phyloP scores from a whole-genome alignment of 257 asterid genomes.

The Rubia yunnanensis region DNA sequence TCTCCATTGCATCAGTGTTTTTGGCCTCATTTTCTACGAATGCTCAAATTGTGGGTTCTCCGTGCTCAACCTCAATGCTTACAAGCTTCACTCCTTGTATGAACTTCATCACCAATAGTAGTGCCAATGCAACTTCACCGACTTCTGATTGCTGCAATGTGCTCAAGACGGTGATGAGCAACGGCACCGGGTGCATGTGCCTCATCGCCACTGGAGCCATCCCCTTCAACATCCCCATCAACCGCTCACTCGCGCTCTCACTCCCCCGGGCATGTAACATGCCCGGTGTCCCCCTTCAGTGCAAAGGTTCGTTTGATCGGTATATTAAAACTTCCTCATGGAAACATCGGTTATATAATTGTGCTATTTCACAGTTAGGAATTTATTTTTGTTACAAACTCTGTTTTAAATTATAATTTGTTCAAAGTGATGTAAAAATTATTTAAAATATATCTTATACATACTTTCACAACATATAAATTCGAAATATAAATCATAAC shows the following conservation, averaged over 20 bases:
- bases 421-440: too few relatives aligned
- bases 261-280: conserved; percentile 64
- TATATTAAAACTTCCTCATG: too few relatives aligned
- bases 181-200: conserved; percentile 30
- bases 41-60: conserved; percentile 22
- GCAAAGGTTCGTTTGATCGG: conserved; percentile 52
- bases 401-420: too few relatives aligned
- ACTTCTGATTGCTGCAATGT: conserved; percentile 51
- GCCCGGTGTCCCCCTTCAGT: conserved; percentile 58
- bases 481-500: too few relatives aligned
- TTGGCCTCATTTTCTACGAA: conserved; percentile 13
- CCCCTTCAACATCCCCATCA: conserved; percentile 40
- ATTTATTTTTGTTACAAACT: too few relatives aligned
- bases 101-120: conserved; percentile 35
- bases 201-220: conserved; percentile 28
- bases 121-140: conserved; percentile 38
- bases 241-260: conserved; percentile 40
- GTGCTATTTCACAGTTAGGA: too few relatives aligned
- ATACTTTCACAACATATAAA: too few relatives aligned
- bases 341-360: too few relatives aligned
- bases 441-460: too few relatives aligned
- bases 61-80: conserved; percentile 60
- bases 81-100: conserved; percentile 59
- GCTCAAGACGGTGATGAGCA: conserved; percentile 18
- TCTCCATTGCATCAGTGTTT: conserved; percentile 13